Conservation (phyloP, 108 stramenopile species). For the Pseudonitzschia delicatissima region DNA sequence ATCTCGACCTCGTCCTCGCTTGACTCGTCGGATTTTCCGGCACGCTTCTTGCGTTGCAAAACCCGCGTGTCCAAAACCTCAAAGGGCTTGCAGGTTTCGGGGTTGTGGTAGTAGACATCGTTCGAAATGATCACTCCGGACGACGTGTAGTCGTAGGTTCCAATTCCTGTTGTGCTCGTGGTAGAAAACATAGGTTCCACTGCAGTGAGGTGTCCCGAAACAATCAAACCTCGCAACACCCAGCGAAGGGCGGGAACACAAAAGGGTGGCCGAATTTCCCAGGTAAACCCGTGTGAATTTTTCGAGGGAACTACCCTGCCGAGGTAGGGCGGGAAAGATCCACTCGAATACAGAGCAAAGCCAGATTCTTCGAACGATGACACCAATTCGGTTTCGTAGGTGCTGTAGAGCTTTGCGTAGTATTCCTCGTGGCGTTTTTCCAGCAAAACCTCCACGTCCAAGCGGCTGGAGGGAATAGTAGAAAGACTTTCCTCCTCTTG, state of each 20-base stretch:
- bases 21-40: constrained; percentile 24
- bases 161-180: neutral
- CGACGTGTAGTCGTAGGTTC: constrained; percentile 34
- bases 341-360: constrained; percentile 46
- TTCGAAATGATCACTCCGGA: constrained; percentile 54
- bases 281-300: constrained; percentile 31
- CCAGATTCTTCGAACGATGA: constrained; percentile 9
- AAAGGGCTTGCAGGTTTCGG: constrained; percentile 43
- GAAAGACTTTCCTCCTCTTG: neutral
- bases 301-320: constrained; percentile 59
- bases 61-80: constrained; percentile 67
- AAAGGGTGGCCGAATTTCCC: constrained; percentile 79
- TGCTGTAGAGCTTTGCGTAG: constrained; percentile 61
- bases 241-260: constrained; percentile 74
- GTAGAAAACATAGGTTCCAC: constrained; percentile 37
- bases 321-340: constrained; percentile 81
- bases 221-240: constrained; percentile 78
- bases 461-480: constrained; percentile 32
- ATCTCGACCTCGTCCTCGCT: constrained; percentile 74
- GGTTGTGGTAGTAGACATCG: constrained; percentile 60
- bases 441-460: constrained; percentile 54
- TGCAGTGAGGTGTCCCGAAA: constrained; percentile 72
- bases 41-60: constrained; percentile 49
- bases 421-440: constrained; percentile 70
- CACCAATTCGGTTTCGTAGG: constrained; percentile 23